Conservation (phyloP, 2,329 filamentous ascomycete species). For the Chalaropsis thielavioides region DNA sequence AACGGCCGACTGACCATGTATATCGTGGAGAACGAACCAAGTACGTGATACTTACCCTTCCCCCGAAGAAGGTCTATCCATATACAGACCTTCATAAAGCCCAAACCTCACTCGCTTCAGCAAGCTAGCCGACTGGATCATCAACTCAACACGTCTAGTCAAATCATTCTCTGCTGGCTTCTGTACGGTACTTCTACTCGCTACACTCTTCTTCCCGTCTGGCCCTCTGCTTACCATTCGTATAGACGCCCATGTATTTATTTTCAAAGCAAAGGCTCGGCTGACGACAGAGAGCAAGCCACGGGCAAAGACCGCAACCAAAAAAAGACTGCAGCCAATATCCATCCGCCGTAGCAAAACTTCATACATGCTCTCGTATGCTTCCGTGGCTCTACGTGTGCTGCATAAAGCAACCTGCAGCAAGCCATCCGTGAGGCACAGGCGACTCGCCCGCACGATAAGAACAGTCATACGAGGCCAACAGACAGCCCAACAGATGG, state of each 20-base stretch:
- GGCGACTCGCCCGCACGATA: background rate
- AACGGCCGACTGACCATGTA: no score
- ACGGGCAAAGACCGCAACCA: background rate
- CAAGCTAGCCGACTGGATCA: background rate
- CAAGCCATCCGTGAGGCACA: background rate
- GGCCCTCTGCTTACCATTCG: background rate
- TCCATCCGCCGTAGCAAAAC: background rate
- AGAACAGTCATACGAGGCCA: background rate
- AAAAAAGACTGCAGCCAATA: background rate
- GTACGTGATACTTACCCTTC: no score
- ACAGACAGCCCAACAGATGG: background rate
- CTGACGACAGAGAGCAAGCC: background rate
- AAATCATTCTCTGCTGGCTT: background rate
- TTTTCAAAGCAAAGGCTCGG: background rate
- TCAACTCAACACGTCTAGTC: background rate
- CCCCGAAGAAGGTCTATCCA: no score
- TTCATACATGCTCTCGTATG: background rate
- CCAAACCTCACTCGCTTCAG: background rate
- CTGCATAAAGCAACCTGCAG: constrained; percentile 1
- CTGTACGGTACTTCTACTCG: background rate
- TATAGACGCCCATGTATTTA: background rate
- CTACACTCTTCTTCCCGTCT: background rate
- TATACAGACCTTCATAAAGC: no score
- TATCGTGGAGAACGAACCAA: no score
- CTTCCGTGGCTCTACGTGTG: background rate